phyloP scores from a whole-genome alignment of 495 filamentous ascomycete species.

The Aspergillus olivimuriae region DNA sequence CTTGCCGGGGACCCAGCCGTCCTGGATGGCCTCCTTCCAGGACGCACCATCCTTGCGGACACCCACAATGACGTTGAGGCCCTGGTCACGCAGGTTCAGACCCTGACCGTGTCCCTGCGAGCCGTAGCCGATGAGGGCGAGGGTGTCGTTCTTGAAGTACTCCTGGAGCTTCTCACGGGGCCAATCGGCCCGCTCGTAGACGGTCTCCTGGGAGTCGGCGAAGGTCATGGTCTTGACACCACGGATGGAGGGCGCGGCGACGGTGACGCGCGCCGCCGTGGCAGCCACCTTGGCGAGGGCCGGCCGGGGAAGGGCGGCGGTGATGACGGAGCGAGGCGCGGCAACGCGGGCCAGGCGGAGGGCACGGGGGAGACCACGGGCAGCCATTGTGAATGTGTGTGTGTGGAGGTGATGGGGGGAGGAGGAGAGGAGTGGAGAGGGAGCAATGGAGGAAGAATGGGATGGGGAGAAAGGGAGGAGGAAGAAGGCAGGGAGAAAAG shows the following conservation, averaged over 20 bases:
- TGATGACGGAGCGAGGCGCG: conserved; percentile 50
- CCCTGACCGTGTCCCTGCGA: conserved; percentile 99
- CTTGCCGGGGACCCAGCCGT: conserved; percentile 96
- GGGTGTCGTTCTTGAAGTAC: conserved; percentile 99
- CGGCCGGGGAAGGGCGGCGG: conserved; percentile 39
- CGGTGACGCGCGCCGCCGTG: conserved; percentile 40
- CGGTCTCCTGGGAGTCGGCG: conserved; percentile 83
- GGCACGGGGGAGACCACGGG: conserved; percentile 74
- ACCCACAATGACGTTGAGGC: conserved; percentile 96
- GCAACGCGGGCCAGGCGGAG: conserved; percentile 68
- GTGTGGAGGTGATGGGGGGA: conserved; percentile 14
- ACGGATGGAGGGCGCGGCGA: conserved; percentile 45
- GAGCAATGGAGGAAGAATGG: conserved; percentile 19
- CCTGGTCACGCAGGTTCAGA: conserved; percentile 98
- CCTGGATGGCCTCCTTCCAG: conserved; percentile 94
- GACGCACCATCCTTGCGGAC: conserved; percentile 97
- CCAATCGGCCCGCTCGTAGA: conserved; percentile 98
- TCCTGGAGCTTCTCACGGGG: conserved; percentile 96
- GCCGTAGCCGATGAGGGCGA: conserved; percentile 98
- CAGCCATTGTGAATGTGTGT: conserved; percentile 66
- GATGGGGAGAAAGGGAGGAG: conserved; percentile 18
- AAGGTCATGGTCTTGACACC: conserved; percentile 66
- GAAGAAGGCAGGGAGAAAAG: conserved; percentile 5
- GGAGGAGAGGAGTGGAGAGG: conserved; percentile 17
- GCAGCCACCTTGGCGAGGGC: conserved; percentile 33